Evolutionary conservation across 2,329 filamentous ascomycete species (phyloP).

Genomic region (Albophoma yamanashiensis): DNA sequence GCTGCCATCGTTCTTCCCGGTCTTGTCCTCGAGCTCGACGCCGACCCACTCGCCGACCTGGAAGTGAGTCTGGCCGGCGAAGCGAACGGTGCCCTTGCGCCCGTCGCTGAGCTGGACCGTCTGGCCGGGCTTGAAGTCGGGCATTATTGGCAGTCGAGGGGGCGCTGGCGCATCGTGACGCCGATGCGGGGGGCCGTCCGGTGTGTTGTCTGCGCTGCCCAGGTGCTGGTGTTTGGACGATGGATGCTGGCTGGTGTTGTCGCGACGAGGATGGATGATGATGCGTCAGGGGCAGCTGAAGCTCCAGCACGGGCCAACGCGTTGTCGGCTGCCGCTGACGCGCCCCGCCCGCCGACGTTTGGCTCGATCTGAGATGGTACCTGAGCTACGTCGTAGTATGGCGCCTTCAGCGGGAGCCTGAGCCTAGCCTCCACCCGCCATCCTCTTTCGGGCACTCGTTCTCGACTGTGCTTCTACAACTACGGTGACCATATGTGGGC

Average conservation of each 20-base stretch:
- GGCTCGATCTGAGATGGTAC: background rate
- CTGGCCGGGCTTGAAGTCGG: conserved; percentile 56
- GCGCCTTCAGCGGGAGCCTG: background rate
- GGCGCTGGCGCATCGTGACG: conserved; percentile 21
- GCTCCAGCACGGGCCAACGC: background rate
- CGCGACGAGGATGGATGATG: background rate
- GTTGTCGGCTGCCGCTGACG: background rate
- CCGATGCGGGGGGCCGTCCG: background rate
- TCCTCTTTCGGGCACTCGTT: too few relatives aligned
- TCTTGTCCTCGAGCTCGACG: conserved; percentile 70
- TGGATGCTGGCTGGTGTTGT: background rate
- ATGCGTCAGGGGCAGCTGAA: background rate
- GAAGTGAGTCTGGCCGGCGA: conserved; percentile 70
- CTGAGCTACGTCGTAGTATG: background rate
- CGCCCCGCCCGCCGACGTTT: background rate
- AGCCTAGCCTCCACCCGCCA: background rate
- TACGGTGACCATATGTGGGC: too few relatives aligned
- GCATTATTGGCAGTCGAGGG: conserved; percentile 29
- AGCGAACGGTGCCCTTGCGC: conserved; percentile 68
- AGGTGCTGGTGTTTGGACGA: background rate
- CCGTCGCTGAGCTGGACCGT: conserved; percentile 70
- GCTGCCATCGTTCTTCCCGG: conserved; percentile 89
- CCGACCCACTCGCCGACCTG: conserved; percentile 80
- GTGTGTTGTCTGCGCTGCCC: background rate
- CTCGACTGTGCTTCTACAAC: too few relatives aligned